phyloP scores from a whole-genome alignment of 805 yeast species.

The Limtongozyma cylindracea region DNA sequence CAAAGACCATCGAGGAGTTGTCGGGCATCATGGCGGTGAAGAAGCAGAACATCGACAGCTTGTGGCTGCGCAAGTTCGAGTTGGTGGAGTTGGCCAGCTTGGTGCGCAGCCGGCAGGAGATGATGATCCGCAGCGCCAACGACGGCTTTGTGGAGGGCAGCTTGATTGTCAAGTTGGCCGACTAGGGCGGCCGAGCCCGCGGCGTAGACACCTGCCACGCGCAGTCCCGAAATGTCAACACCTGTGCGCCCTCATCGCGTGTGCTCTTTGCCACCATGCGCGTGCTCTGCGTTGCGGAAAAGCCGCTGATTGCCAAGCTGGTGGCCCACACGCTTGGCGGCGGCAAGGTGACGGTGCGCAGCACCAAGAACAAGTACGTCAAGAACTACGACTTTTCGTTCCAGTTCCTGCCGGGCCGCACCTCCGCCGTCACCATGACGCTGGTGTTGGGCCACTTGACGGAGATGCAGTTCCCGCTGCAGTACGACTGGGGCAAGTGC shows the following conservation, averaged over 20 bases:
- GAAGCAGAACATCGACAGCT: slow-evolving; percentile 5
- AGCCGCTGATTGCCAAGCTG: slow-evolving; percentile 80
- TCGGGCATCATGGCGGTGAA: slow-evolving; percentile 26
- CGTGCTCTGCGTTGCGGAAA: slow-evolving; percentile 89
- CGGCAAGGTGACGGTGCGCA: slow-evolving; percentile 23
- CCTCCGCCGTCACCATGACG: slow-evolving; percentile 71
- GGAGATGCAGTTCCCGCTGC: slow-evolving; percentile 34
- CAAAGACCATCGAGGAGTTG: slow-evolving; percentile 41
- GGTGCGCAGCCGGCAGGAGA: slow-evolving; percentile 12
- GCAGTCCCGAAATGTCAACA: too few species aligned
- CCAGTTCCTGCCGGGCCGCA: slow-evolving; percentile 34
- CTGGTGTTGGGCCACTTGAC: slow-evolving; percentile 76
- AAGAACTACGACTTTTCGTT: slow-evolving; percentile 60
- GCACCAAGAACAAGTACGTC: slow-evolving; percentile 31
- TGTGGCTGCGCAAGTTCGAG: slow-evolving; percentile 11
- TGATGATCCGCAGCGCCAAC: slow-evolving; percentile 17
- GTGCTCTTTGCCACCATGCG: too few species aligned
- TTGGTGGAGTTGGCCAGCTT: slow-evolving; percentile 17
- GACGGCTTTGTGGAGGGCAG: slow-evolving; percentile 13
- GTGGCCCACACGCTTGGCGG: slow-evolving; percentile 60
- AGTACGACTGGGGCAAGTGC: slow-evolving; percentile 40
- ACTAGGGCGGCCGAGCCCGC: too few species aligned
- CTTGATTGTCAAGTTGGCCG: too few species aligned
- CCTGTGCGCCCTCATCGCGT: too few species aligned
- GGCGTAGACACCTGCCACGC: too few species aligned